Conservation (phyloP, 192 early-diverging fungal species). For the Jimgerdemannia flammicorona region DNA sequence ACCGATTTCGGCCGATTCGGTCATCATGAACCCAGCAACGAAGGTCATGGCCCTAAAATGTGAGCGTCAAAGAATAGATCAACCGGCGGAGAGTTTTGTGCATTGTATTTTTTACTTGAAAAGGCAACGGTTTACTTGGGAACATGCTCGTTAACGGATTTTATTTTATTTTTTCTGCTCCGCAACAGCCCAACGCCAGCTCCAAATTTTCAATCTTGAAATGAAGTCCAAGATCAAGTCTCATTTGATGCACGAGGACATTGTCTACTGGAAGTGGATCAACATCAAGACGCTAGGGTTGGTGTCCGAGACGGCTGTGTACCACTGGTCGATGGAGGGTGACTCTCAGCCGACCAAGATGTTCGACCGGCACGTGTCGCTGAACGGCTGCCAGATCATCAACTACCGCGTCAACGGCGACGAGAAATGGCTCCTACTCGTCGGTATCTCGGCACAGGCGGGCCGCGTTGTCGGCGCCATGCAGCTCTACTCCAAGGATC, state of each 20-base stretch:
- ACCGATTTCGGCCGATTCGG: slow-evolving; percentile 96
- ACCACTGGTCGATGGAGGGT: slow-evolving; percentile 97
- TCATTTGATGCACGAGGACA: slow-evolving; percentile 86
- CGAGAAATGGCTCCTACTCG: slow-evolving; percentile 92
- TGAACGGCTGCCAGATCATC: slow-evolving; percentile 91
- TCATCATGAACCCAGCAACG: slow-evolving; percentile 94
- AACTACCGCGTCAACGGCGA: slow-evolving; percentile 90
- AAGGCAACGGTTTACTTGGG: neutral
- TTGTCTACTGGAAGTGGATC: slow-evolving; percentile 97
- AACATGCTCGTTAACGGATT: neutral
- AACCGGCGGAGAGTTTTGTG: neutral
- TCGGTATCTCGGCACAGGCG: slow-evolving; percentile 90
- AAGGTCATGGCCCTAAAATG: slow-evolving; percentile 97
- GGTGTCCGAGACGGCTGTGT: slow-evolving; percentile 85
- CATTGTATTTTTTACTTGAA: neutral
- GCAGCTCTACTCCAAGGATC: slow-evolving; percentile 95
- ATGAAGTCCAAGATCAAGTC: slow-evolving; percentile 95
- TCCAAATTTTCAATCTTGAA: slow-evolving; percentile 98
- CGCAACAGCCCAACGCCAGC: slow-evolving; percentile 69
- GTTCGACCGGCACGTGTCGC: slow-evolving; percentile 87
- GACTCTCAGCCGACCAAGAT: slow-evolving; percentile 80
- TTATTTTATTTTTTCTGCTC: slow-evolving; percentile 1
- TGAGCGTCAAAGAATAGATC: slow-evolving; percentile 22
- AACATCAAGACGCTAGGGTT: slow-evolving; percentile 79
- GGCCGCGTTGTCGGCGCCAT: slow-evolving; percentile 92